Evolutionary conservation across 2,329 filamentous ascomycete species (phyloP).

Genomic region (Coniochaeta sp.): DNA sequence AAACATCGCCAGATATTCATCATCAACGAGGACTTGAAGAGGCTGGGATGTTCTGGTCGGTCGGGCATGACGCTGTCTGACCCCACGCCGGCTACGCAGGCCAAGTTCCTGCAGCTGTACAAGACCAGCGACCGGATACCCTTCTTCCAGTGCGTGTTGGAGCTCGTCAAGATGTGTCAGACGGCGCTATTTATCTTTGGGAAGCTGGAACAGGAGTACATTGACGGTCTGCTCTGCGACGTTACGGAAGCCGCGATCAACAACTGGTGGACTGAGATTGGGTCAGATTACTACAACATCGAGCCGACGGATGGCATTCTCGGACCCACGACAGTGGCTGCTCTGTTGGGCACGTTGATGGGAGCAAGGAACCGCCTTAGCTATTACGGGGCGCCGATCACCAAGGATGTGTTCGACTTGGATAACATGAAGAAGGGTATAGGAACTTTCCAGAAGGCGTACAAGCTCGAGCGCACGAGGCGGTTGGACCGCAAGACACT

Average conservation of each 20-base stretch:
- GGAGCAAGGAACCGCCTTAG: constrained; percentile 86
- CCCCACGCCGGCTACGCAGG: constrained; percentile 73
- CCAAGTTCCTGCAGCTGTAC: constrained; percentile 90
- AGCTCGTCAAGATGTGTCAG: constrained; percentile 88
- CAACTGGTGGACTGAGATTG: constrained; percentile 95
- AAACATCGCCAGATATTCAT: constrained; percentile 79
- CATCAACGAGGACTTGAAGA: constrained; percentile 89
- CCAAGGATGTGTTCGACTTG: constrained; percentile 89
- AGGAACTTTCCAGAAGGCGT: constrained; percentile 80
- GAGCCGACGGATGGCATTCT: constrained; percentile 91
- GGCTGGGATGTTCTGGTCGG: constrained; percentile 84
- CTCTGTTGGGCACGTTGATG: constrained; percentile 78
- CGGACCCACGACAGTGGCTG: constrained; percentile 85
- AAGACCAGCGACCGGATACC: constrained; percentile 77
- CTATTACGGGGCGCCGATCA: constrained; percentile 73
- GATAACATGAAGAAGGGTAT: constrained; percentile 77
- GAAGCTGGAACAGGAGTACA: constrained; percentile 79
- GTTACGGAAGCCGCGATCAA: constrained; percentile 82
- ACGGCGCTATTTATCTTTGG: constrained; percentile 82
- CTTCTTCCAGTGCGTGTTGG: constrained; percentile 70
- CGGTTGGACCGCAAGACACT: constrained; percentile 79
- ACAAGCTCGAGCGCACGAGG: constrained; percentile 71
- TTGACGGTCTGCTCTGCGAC: constrained; percentile 88
- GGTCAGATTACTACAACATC: constrained; percentile 83
- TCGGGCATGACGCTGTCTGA: constrained; percentile 74